Conservation (phyloP, 805 yeast species). For the Ascoidea tarda region DNA sequence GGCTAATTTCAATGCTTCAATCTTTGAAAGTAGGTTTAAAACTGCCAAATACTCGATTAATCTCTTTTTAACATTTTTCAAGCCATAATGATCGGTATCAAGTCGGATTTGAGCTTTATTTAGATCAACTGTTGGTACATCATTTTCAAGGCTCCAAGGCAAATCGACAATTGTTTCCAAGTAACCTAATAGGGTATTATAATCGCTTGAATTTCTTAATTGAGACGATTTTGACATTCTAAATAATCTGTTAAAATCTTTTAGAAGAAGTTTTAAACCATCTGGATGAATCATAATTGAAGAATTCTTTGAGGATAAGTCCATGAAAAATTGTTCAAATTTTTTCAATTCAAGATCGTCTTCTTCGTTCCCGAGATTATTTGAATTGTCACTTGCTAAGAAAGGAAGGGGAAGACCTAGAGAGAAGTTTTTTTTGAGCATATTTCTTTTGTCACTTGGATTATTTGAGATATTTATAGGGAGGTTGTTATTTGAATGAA, state of each 20-base stretch:
- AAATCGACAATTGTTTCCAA: conserved; percentile 51
- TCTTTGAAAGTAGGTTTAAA: conserved; percentile 34
- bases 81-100: conserved; percentile 70
- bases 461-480: not conserved
- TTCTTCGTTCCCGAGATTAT: conserved; percentile 15
- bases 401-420: too few species aligned
- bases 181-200: conserved; percentile 49
- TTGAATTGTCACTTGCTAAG: conserved; percentile 1
- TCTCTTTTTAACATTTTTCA: conserved; percentile 59
- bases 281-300: conserved; percentile 22
- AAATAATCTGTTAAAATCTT: conserved; percentile 41
- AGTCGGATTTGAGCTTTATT: conserved; percentile 37
- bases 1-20: not conserved
- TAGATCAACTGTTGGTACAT: conserved; percentile 24
- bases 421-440: not conserved
- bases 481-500: not conserved
- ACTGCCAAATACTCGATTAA: conserved; percentile 72
- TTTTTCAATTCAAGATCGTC: conserved; percentile 27
- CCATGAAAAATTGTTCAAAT: conserved; percentile 15
- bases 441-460: not conserved
- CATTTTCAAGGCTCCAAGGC: conserved; percentile 43
- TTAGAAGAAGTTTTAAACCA: conserved; percentile 24
- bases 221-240: conserved; percentile 21
- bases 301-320: conserved; percentile 11
- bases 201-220: conserved; percentile 44